phyloP scores from a whole-genome alignment of 345 rosid species.

The Brassica juncea region DNA sequence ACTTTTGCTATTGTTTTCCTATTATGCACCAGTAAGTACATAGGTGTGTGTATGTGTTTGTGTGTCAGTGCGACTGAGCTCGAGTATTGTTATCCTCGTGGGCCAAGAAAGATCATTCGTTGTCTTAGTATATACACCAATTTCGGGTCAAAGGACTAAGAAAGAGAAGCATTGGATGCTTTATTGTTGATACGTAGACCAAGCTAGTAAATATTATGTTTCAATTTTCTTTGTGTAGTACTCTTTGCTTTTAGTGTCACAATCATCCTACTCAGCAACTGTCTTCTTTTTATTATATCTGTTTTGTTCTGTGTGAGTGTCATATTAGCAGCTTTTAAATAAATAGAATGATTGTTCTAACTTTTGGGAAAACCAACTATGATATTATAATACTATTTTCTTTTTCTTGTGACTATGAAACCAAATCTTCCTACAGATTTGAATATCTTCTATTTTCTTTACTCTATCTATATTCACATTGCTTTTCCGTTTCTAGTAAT shows the following conservation, averaged over 20 bases:
- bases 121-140: constrained; percentile 11
- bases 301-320: constrained; percentile 34
- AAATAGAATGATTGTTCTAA: constrained; percentile 37
- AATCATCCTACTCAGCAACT: constrained; percentile 30
- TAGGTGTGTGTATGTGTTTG: background rate
- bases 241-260: constrained; percentile 36
- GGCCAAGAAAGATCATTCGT: background rate
- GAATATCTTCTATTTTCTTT: background rate
- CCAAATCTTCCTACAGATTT: constrained; percentile 39
- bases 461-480: background rate
- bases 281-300: background rate
- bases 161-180: constrained; percentile 33
- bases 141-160: constrained; percentile 2
- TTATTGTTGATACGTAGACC: background rate
- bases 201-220: background rate
- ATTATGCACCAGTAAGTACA: background rate
- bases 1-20: background rate
- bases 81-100: constrained; percentile 6
- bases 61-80: background rate
- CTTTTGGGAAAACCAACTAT: constrained; percentile 42
- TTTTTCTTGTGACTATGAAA: constrained; percentile 33
- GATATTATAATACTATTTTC: constrained; percentile 34
- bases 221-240: constrained; percentile 6
- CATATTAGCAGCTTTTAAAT: constrained; percentile 33
- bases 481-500: background rate